Evolutionary conservation across 139 green algal genomes (phyloP), one percentile per base, ranked within the genome.

Genomic region (Pseudopediastrum boryanum): DNA sequence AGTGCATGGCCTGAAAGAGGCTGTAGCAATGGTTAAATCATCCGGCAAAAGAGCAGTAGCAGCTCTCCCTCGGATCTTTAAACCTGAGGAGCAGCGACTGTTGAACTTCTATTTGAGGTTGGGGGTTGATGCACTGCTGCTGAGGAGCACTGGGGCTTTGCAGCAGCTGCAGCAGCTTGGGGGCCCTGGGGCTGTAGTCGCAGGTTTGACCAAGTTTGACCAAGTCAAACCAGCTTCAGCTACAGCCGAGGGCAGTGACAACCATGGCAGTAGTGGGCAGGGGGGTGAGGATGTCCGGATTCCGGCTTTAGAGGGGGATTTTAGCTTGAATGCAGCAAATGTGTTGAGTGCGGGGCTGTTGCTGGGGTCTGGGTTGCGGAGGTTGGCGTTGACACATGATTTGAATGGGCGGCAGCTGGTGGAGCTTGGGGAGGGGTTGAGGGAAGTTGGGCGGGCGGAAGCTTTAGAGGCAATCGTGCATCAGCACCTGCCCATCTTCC

Each of bases 401-500:
- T 85, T 95, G 33, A 93, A 95, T 59, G 91, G 88, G 1, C 50
- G 38, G 9, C 93, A 97, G 86, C 41, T 94, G 52, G 54, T 61
- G 63, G 71, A n/a, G 5, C 36, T 71, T 21, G 63, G 39, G 16
- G 63, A 50, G 4, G 63, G 35, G 19, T 6, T 64, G n/a, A 27
- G 54, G 8, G n/a, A n/a, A n/a, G n/a, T n/a, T n/a, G n/a, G n/a
- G n/a, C n/a, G 54, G 7, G 43, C 27, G 25, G 31, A 36, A 1
- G 51, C 62, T 43, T 68, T 97, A 50, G 92, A 97, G 84, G 84
- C 85, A 2, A 84, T 97, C 10, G 36, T 94, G 41, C 92, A 96
- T 75, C 86, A 93, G 73, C 92, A 97, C 84, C 78, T 97, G 35
- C 92, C 94, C 68, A 93, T 96, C 80, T 96, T 97, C 81, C 92